Base-by-base conservation (phyloP, 345 rosid species). In the Odontarrhena argentea region DNA sequence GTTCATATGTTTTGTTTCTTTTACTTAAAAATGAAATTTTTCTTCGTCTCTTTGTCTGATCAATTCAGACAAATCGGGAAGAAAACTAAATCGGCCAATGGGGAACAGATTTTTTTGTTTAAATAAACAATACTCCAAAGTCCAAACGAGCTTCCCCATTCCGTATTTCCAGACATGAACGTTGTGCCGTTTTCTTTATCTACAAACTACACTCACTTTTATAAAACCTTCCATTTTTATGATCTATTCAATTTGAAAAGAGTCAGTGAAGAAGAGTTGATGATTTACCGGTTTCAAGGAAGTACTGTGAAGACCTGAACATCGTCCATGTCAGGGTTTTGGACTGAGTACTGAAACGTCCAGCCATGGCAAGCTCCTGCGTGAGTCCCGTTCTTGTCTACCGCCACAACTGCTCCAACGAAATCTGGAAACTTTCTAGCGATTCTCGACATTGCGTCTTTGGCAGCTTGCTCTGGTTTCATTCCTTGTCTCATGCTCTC, bases 321-420 rank as follows among this genome's bases (percentile, higher is more conserved):
- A 51, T 93, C 92, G 1, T 82, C 78, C 91, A 80, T 80, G 46
- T 65, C 80, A 5, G 86, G 64, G 65, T 68, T 75, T 49, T 79
- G 83, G 34, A 85, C 89, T 0, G 98, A 90, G 78, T 93, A 93
- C 80, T 86, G 86, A 78, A 93, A 93, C 30, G 84, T 85, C 98
- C 97, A 93, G 32, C 98, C 98, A 78, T 87, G 83, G 67, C 97
- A 88, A 56, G 92, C 94, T 60, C 94, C 98, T 9, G 88, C 87
- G 32, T 90, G 97, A 37, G 69, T 70, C 9, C 96, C 96, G 15
- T 80, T 78, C 79, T 83, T 93, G 57, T 85, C 79, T 44, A 90
- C 53, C 15, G 97, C 98, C 49, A 93, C 81, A 52, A 93, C 83
- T 36, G 97, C 98, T 50, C 98, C 98, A n/a, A 90, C 82, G 32